A percentile compares a stretch with the other conserved stretches of the same genome.
These are phyloP conservation scores for Botrytis cinerea DNA, from an alignment of 2,329 filamentous ascomycete species.

Conservation along the genomic window DNA sequence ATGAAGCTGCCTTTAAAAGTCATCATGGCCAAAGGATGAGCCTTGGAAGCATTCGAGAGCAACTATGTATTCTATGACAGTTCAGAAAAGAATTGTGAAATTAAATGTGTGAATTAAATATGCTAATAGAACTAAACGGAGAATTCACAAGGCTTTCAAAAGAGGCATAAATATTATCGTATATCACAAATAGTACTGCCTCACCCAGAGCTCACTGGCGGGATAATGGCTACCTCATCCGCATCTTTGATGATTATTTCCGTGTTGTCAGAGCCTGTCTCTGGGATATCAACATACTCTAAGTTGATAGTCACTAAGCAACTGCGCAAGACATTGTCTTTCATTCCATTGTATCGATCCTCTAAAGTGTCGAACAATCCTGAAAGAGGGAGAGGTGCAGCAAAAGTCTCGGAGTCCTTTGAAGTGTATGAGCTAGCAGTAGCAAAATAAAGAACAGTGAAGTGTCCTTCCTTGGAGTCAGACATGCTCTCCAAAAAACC, in stretches of 20 bases:
- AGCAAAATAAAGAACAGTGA: slow-evolving; percentile 82
- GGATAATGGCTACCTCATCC: slow-evolving; percentile 85
- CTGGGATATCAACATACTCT: slow-evolving; percentile 71
- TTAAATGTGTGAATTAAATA: not conserved
- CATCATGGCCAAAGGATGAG: not conserved
- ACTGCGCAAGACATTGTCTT: slow-evolving; percentile 65
- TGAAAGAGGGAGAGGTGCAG: slow-evolving; percentile 64
- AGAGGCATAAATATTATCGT: not conserved
- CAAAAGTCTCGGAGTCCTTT: slow-evolving; percentile 65
- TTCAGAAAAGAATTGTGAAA: not conserved
- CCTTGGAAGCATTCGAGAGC: not conserved
- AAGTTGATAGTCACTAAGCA: slow-evolving; percentile 80
- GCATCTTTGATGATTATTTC: slow-evolving; percentile 63
- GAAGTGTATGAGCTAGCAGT: slow-evolving; percentile 69
- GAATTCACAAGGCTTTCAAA: not conserved
- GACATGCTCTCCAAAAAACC: slow-evolving; percentile 25
- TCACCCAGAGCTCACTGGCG: slow-evolving; percentile 83
- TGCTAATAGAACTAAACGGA: not conserved
- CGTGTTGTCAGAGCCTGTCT: slow-evolving; percentile 45
- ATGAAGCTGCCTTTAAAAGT: not conserved
- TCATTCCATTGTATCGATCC: slow-evolving; percentile 68
- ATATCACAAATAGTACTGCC: not conserved
- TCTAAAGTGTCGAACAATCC: slow-evolving; percentile 70
- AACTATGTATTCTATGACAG: not conserved
- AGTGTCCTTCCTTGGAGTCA: slow-evolving; percentile 54